A percentile compares a stretch with the other conserved stretches of the same genome.
These are phyloP conservation scores for Citrus mangshanensis DNA, from an alignment of 345 rosid species.

Conservation along the genomic window DNA sequence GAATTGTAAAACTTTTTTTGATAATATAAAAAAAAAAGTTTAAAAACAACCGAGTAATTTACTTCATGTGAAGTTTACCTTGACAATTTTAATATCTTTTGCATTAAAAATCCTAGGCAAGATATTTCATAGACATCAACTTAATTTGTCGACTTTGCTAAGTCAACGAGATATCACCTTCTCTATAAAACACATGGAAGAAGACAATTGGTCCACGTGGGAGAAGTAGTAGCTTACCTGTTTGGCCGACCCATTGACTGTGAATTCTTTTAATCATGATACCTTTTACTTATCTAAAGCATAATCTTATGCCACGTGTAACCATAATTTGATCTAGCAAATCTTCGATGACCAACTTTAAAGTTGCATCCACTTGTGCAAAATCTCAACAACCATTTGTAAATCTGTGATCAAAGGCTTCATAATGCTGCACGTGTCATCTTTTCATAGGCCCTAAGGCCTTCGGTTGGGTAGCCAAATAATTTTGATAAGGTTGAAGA, in stretches of 20 bases:
- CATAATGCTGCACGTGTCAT: not conserved
- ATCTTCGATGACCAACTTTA: constrained; percentile 3
- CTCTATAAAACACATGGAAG: constrained; percentile 19
- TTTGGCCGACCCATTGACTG: constrained; percentile 10
- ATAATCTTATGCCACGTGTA: constrained; percentile 20
- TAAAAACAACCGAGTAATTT: too few relatives aligned
- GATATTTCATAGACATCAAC: not conserved
- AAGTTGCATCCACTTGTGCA: not conserved
- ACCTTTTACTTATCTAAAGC: not conserved
- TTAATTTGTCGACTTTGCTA: too few relatives aligned
- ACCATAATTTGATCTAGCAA: not conserved
- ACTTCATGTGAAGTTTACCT: too few relatives aligned
- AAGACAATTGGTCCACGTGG: constrained; percentile 23
- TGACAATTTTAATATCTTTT: not conserved
- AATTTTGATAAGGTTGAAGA: not conserved
- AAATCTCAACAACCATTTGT: constrained; percentile 21
- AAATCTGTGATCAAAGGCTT: not conserved
- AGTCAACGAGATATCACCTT: not conserved
- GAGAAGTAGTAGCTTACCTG: constrained; percentile 26
- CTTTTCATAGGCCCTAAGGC: not conserved
- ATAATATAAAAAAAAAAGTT: too few relatives aligned
- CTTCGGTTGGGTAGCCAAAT: not conserved
- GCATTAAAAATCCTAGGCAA: not conserved
- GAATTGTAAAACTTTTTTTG: too few relatives aligned
- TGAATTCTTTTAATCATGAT: constrained; percentile 8